Evolutionary conservation across 2,329 filamentous ascomycete genomes (phyloP).

Genomic region (Whalleya microplaca): DNA sequence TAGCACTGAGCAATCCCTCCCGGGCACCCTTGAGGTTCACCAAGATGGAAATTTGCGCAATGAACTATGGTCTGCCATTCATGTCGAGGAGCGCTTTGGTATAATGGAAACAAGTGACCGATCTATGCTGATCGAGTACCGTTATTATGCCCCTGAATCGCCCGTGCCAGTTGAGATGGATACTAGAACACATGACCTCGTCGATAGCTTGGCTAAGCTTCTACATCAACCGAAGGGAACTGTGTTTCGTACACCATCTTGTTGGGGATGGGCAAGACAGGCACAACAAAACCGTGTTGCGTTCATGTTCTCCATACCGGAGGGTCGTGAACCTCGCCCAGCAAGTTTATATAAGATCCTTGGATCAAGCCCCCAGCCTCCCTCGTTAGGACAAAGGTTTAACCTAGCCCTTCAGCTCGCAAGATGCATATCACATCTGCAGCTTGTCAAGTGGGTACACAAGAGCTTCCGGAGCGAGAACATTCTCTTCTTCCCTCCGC

Average conservation of each 20-base stretch:
- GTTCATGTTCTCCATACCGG: conserved; percentile 9
- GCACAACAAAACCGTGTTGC: conserved; percentile 8
- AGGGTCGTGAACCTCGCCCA: conserved; percentile 1
- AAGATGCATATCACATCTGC: conserved; percentile 11
- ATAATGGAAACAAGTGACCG: conserved; percentile 6
- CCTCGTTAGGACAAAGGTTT: conserved; percentile 10
- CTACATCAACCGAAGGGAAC: conserved; percentile 2
- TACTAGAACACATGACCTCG: conserved; percentile 6
- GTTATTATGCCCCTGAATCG: conserved; percentile 10
- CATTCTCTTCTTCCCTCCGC: conserved; percentile 5
- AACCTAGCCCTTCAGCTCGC: conserved; percentile 7
- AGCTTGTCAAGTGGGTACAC: conserved; percentile 15
- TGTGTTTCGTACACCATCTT: conserved; percentile 9
- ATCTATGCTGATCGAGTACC: conserved; percentile 9
- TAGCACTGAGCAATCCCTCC: neutral
- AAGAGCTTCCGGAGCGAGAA: conserved; percentile 14
- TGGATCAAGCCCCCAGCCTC: conserved; percentile 5
- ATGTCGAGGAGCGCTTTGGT: conserved; percentile 8
- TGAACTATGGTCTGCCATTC: conserved; percentile 2
- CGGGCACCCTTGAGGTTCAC: conserved; percentile 6
- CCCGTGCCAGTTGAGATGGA: conserved; percentile 12
- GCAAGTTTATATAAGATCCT: conserved; percentile 10
- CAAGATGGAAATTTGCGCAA: neutral
- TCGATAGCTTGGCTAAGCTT: conserved; percentile 10
- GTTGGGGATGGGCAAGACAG: conserved; percentile 8